These are phyloP conservation scores for Clavariopsis aquatica DNA, from an alignment of 495 filamentous ascomycete species.

Conservation along the genomic window DNA sequence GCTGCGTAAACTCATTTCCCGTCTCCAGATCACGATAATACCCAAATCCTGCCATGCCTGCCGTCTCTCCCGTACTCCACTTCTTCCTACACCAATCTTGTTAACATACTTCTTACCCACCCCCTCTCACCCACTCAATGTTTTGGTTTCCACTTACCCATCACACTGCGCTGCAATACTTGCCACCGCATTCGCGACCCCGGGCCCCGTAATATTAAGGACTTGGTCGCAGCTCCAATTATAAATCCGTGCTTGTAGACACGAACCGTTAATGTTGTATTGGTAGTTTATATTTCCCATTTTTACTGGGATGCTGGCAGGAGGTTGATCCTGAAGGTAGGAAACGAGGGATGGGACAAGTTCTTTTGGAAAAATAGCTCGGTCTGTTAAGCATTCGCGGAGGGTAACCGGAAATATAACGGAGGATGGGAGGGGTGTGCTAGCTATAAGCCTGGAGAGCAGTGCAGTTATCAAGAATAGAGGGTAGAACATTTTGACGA, in stretches of 20 bases:
- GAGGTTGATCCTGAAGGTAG: not conserved
- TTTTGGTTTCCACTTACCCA: too few species aligned
- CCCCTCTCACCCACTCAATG: too few species aligned
- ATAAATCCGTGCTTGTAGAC: conserved; percentile 4
- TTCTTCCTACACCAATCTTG: too few species aligned
- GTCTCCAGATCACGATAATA: conserved; percentile 9
- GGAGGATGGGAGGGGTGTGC: not conserved
- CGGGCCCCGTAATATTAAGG: conserved; percentile 4
- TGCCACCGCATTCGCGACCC: not conserved
- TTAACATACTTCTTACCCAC: too few species aligned
- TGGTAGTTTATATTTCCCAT: not conserved
- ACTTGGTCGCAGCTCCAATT: conserved; percentile 10
- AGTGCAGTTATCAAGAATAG: not conserved
- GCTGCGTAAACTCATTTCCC: conserved; percentile 4
- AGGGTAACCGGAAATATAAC: not conserved
- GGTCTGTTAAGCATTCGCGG: not conserved
- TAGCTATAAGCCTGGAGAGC: not conserved
- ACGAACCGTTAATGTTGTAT: not conserved
- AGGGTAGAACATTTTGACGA: not conserved
- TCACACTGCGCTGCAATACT: conserved; percentile 11
- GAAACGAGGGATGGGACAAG: not conserved
- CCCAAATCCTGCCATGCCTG: not conserved
- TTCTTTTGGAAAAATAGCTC: not conserved
- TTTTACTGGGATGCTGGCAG: not conserved
- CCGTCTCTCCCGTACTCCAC: not conserved